phyloP scores from a whole-genome alignment of 2,329 filamentous ascomycete species.

The Beauveria caledonica region DNA sequence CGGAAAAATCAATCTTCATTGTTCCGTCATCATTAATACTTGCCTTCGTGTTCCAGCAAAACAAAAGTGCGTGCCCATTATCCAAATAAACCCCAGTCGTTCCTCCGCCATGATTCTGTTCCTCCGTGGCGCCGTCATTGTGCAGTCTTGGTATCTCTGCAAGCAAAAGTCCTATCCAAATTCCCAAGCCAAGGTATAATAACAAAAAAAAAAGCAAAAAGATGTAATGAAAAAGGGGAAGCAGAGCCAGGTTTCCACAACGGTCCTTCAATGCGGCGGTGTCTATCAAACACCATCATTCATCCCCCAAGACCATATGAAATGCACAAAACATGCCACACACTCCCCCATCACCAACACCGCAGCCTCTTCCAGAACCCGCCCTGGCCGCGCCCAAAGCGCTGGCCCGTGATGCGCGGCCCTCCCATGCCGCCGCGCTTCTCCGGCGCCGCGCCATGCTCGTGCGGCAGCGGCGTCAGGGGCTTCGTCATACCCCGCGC shows the following conservation, averaged over 20 bases:
- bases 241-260: too few relatives aligned
- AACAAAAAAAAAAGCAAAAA: not conserved
- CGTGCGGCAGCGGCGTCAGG: constrained; percentile 41
- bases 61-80: not conserved
- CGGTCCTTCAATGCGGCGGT: too few relatives aligned
- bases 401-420: constrained; percentile 34
- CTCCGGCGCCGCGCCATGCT: constrained; percentile 24
- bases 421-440: constrained; percentile 38
- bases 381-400: constrained; percentile 32
- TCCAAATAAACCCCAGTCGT: not conserved
- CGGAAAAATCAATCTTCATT: too few relatives aligned
- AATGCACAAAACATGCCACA: too few relatives aligned
- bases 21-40: too few relatives aligned
- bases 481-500: constrained; percentile 50
- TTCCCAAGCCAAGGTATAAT: too few relatives aligned
- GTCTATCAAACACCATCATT: too few relatives aligned
- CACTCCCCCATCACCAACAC: constrained; percentile 37
- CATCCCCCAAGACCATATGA: too few relatives aligned
- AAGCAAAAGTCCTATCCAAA: not conserved
- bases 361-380: constrained; percentile 49
- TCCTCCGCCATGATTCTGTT: not conserved
- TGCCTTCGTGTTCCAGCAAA: not conserved
- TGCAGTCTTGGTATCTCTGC: constrained; percentile 9
- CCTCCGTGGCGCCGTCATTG: not conserved
- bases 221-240: not conserved